Base-by-base conservation (phyloP, 1,139 yeast species). In the Candida labiduridarum region DNA sequence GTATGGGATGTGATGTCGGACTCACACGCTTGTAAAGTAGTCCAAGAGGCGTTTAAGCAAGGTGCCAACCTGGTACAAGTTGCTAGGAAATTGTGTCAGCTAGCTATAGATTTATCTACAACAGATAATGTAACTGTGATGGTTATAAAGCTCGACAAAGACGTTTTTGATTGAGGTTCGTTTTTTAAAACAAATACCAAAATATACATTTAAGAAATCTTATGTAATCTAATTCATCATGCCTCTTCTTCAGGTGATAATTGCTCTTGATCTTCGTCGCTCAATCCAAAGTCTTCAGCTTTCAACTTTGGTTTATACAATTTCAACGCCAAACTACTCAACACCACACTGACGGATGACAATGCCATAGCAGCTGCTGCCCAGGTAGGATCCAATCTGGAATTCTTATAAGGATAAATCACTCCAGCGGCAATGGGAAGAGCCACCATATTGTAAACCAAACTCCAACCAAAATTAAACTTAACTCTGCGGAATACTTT, bases 81-180 rank as follows among this genome's bases (percentile, higher is more conserved):
- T 0, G 87, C 96, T 11, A 79, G 81, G 55, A 72, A 71, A 35
- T 72, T 92, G 52, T 89, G 95, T 52, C 80, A 83, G 53, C 78
- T 83, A 59, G 98, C 99, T 0, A 76, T 95, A 66, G 84, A 84
- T 52, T 80, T 84, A 57, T 84, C 88, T 41, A 87, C 96, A 15
- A 87, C 96, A 3, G 99, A 94, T 68, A 94, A 94, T 65, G 83
- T 94, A 41, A 92, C 99, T 0, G 95, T 89, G 30, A 90, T 94
- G 97, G 91, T 94, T 27, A 83, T 87, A 3, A 72, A 80, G 49
- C 76, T 87, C 53, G 85, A 84, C 58, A 65, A 71, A 25, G 64
- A 71, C 15, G 79, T 81, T 7, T 78, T 79, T 60, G 38, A 16
- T 33, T 40, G 35, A 38, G 16, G 14, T 47, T 19, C 4, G 22